Evolutionary conservation across 2,329 filamentous ascomycete species (phyloP).

Genomic region (Ophiocordyceps unilateralis): DNA sequence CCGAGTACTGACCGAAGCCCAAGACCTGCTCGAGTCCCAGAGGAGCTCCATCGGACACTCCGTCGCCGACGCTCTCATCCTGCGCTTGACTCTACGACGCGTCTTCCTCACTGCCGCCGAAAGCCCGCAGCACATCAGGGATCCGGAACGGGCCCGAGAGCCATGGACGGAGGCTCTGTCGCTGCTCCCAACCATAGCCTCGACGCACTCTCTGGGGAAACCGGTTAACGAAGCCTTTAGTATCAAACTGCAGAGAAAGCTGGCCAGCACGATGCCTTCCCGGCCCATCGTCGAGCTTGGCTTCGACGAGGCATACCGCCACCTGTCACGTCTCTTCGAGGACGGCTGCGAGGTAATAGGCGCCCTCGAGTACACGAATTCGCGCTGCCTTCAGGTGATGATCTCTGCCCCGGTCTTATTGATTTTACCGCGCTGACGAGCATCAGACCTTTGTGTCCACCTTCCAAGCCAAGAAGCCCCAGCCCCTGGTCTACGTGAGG

Average conservation of each 20-base stretch:
- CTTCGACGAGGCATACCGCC: slow-evolving; percentile 52
- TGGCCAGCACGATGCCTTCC: slow-evolving; percentile 88
- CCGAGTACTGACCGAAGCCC: slow-evolving; percentile 34
- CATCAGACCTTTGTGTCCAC: slow-evolving; percentile 51
- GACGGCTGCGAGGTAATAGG: slow-evolving; percentile 55
- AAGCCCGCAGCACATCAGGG: slow-evolving; percentile 25
- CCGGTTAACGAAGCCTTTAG: slow-evolving; percentile 69
- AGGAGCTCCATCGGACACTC: slow-evolving; percentile 21
- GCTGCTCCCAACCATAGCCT: slow-evolving; percentile 37
- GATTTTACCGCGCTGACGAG: slow-evolving; percentile 1
- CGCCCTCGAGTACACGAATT: slow-evolving; percentile 49
- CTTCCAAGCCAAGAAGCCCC: slow-evolving; percentile 64
- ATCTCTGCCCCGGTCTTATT: too few species aligned
- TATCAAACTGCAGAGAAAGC: slow-evolving; percentile 71
- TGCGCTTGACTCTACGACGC: slow-evolving; percentile 49
- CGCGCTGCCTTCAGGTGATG: slow-evolving; percentile 51
- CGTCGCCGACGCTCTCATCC: slow-evolving; percentile 37
- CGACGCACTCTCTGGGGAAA: slow-evolving; percentile 43
- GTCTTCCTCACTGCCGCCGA: slow-evolving; percentile 40
- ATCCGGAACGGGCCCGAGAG: slow-evolving; percentile 27
- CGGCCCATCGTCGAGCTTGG: slow-evolving; percentile 69
- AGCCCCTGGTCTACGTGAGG: slow-evolving; percentile 70
- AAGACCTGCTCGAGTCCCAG: slow-evolving; percentile 28
- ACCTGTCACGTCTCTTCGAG: slow-evolving; percentile 52
- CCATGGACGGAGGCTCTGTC: slow-evolving; percentile 33